A percentile compares a stretch with the other conserved stretches of the same genome.
Evolutionary conservation across 371 early-diverging fungal species (phyloP).

Genomic region (Lichtheimia hyalospora): DNA sequence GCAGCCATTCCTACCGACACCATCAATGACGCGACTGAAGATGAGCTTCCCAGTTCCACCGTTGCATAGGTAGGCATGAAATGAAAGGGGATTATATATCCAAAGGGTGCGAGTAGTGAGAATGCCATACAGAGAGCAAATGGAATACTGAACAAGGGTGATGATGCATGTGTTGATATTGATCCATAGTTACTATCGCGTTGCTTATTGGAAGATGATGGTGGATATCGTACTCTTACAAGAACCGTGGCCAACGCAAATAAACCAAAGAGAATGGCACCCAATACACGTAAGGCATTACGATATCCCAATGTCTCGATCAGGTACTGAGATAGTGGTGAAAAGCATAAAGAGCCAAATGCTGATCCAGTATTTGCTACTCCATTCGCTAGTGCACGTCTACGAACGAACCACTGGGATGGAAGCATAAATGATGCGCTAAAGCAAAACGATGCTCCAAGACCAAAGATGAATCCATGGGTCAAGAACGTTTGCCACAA

Average conservation of each 20-base stretch:
- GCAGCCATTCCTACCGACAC: slow-evolving; percentile 20
- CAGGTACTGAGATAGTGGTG: slow-evolving; percentile 55
- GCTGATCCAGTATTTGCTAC: slow-evolving; percentile 69
- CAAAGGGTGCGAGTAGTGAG: slow-evolving; percentile 48
- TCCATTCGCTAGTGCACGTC: slow-evolving; percentile 42
- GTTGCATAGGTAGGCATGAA: slow-evolving; percentile 15
- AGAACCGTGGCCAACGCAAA: slow-evolving; percentile 35
- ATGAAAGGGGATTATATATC: slow-evolving; percentile 29
- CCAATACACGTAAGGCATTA: slow-evolving; percentile 52
- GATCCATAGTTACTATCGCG: too few relatives aligned
- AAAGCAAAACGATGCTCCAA: background rate
- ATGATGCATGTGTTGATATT: too few relatives aligned
- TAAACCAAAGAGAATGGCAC: slow-evolving; percentile 33
- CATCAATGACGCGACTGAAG: background rate
- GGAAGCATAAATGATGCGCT: slow-evolving; percentile 39
- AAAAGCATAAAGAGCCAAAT: slow-evolving; percentile 66
- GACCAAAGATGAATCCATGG: too few relatives aligned
- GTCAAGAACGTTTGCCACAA: too few relatives aligned
- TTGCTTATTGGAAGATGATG: slow-evolving; percentile 9
- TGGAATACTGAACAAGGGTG: slow-evolving; percentile 7
- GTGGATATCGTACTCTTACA: slow-evolving; percentile 32
- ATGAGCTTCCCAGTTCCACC: slow-evolving; percentile 6
- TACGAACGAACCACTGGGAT: slow-evolving; percentile 41
- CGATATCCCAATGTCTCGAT: slow-evolving; percentile 50
- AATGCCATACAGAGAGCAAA: slow-evolving; percentile 23